These are phyloP conservation scores for Cajanus cajan DNA, from an alignment of 306 rosid genomes.

Conservation along the genomic window DNA sequence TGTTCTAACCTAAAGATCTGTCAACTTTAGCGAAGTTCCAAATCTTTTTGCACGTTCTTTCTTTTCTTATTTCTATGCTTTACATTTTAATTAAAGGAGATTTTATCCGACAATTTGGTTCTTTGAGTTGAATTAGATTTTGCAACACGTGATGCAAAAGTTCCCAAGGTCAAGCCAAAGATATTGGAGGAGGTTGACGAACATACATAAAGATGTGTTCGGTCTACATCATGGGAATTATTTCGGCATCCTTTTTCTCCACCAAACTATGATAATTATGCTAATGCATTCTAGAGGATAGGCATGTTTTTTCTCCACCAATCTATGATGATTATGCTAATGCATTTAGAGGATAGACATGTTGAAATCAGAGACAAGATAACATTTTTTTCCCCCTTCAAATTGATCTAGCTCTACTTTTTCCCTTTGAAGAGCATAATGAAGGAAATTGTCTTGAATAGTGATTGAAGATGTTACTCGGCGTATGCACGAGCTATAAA, in stretches of 20 bases:
- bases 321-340: neutral
- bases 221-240: neutral
- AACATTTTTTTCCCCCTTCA: neutral
- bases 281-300: neutral
- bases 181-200: neutral
- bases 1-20: neutral
- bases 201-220: neutral
- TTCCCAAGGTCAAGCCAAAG: neutral
- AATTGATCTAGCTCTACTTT: neutral
- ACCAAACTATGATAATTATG: neutral
- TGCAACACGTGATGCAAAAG: conserved; percentile 3
- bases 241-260: neutral
- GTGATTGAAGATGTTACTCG: neutral
- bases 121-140: neutral
- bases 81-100: neutral
- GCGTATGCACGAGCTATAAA: neutral
- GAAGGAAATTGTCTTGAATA: neutral
- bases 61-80: neutral
- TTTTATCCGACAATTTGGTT: conserved; percentile 4
- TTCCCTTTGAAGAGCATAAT: neutral
- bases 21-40: neutral
- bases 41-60: neutral
- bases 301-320: conserved; percentile 2
- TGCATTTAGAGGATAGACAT: neutral
- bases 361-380: neutral